Base-by-base conservation (phyloP, 371 early-diverging fungal species). In the Mucor velutinosus region DNA sequence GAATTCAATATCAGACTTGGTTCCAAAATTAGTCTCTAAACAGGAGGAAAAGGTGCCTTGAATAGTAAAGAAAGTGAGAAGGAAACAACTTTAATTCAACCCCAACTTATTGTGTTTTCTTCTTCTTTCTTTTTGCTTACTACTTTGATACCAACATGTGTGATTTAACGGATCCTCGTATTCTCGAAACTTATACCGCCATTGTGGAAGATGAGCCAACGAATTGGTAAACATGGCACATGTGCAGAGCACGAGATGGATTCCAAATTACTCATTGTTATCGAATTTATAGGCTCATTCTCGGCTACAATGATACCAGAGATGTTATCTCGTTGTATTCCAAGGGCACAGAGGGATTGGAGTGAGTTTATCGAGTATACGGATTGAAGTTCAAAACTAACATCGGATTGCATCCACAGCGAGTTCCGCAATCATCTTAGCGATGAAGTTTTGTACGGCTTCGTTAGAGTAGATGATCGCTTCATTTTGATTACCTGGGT, bases 291-390 rank as follows among this genome's bases (percentile, higher is more conserved):
- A 91, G 92, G 92, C 71, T 91, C 23, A 75, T 92, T 60, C 83
- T 90, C 43, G 92, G 92, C 23, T 92, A 92, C 75, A 79, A 84
- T 62, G 90, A 90, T 64, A 88, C 90, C 7, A 81, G 90, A 64
- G 92, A 92, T 68, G 88, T 88, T 66, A 86, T 92, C 66, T 89
- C 87, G 32, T 71, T 92, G 21, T 89, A 90, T 68, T 70, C 76
- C 39, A 82, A 85, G 62, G 92, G 92, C 43, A 69, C 79, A 21
- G 81, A 81, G 32, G 89, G 89, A 53, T 61, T 92, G 57, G 81
- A 79, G 73, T 82, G 79, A 41, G 45, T 30, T 39, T 8, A 43
- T 17, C 1, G 5, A 55, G 14, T 25, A 3, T 23, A 17, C 14
- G 14, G 12, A 30, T 62, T 33, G 33, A 30, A 15, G 21, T 12